These are phyloP conservation scores for Vitis hybrid DNA, from an alignment of 177 flowering plant species.

Conservation along the genomic window DNA sequence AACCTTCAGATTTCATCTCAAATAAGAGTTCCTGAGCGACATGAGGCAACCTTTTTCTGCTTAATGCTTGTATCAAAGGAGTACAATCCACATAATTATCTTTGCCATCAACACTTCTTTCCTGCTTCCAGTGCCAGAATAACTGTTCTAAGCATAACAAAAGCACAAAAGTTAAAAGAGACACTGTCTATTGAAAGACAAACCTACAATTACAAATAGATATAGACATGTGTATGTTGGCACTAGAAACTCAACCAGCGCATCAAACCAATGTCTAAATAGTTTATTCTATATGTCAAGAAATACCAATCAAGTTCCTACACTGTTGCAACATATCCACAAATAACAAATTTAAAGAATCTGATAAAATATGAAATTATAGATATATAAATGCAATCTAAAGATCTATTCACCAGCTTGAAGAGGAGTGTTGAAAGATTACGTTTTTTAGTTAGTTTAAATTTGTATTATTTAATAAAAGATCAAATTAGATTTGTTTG, in stretches of 20 bases:
- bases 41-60: conserved; percentile 30
- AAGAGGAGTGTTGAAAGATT: too few relatives aligned
- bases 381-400: background rate
- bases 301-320: background rate
- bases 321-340: background rate
- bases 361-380: background rate
- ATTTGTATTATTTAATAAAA: too few relatives aligned
- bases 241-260: background rate
- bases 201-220: background rate
- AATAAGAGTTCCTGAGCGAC: conserved; percentile 33
- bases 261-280: background rate
- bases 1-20: conserved; percentile 41
- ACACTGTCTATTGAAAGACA: background rate
- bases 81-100: conserved; percentile 20
- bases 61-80: conserved; percentile 18
- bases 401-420: too few relatives aligned
- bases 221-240: background rate
- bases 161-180: background rate
- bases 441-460: too few relatives aligned
- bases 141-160: conserved; percentile 20
- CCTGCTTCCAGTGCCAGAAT: conserved; percentile 21
- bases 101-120: conserved; percentile 6
- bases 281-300: background rate
- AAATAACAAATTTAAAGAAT: background rate
- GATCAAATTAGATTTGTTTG: too few relatives aligned